A percentile compares a stretch with the other conserved stretches of the same genome.
phyloP scores from a whole-genome alignment of 257 asterid species.

The Rubia yunnanensis region DNA sequence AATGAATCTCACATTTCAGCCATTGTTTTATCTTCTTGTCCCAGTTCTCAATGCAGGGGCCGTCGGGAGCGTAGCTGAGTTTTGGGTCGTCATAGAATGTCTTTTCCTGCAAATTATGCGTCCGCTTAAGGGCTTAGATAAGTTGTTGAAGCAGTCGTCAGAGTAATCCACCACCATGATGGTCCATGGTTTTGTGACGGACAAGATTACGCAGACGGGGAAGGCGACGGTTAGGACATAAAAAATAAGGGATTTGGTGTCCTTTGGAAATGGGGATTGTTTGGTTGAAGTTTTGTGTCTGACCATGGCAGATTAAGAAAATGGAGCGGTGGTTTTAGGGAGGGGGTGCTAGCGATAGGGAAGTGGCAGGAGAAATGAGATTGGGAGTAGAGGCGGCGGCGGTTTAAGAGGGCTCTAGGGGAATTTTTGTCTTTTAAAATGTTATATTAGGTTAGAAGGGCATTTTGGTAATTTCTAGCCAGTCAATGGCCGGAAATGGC shows the following conservation, averaged over 20 bases:
- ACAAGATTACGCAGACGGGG: slow-evolving; percentile 27
- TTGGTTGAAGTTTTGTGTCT: slow-evolving; percentile 23
- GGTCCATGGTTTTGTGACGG: slow-evolving; percentile 28
- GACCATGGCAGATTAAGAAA: slow-evolving; percentile 24
- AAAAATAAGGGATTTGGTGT: slow-evolving; percentile 14
- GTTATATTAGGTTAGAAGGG: no score
- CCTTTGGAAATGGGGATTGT: slow-evolving; percentile 19
- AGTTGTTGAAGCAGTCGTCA: not conserved
- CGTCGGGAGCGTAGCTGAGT: slow-evolving; percentile 38
- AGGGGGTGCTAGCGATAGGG: not conserved
- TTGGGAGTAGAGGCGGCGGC: no score
- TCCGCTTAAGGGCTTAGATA: slow-evolving; percentile 9
- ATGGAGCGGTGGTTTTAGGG: no score
- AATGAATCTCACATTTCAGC: no score
- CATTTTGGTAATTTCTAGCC: no score
- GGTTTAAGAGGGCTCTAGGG: no score
- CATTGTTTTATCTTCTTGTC: slow-evolving; percentile 49
- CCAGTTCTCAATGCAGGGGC: slow-evolving; percentile 51
- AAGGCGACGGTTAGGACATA: slow-evolving; percentile 16
- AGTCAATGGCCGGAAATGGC: no score
- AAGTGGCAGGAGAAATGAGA: not conserved
- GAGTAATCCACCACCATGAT: not conserved
- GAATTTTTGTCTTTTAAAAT: no score
- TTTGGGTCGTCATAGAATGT: slow-evolving; percentile 64
- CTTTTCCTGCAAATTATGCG: slow-evolving; percentile 22